Evolutionary conservation across 805 yeast species (phyloP).

Genomic region (Cyberlindnera euphorbiae): DNA sequence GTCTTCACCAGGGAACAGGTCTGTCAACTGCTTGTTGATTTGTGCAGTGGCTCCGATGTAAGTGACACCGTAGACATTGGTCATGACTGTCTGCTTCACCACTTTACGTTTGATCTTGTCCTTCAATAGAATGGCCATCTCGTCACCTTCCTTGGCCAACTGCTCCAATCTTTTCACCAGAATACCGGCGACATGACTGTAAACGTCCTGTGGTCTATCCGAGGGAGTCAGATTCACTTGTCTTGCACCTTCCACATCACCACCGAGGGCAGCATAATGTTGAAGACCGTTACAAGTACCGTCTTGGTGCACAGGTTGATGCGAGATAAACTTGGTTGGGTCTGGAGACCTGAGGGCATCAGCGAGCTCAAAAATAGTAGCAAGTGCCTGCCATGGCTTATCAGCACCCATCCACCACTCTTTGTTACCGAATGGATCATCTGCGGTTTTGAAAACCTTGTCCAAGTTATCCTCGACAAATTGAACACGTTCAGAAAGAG

Average conservation of each 20-base stretch:
- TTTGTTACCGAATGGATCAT: constrained; percentile 51
- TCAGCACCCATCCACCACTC: constrained; percentile 74
- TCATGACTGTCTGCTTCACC: constrained; percentile 97
- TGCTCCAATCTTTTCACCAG: constrained; percentile 51
- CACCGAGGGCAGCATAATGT: constrained; percentile 85
- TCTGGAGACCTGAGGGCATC: constrained; percentile 58
- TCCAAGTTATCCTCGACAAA: constrained; percentile 56
- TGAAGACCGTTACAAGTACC: constrained; percentile 86
- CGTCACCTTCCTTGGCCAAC: constrained; percentile 50
- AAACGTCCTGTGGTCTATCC: constrained; percentile 74
- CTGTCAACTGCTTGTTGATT: constrained; percentile 71
- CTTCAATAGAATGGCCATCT: constrained; percentile 40
- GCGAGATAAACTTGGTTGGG: constrained; percentile 62
- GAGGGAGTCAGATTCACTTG: constrained; percentile 74
- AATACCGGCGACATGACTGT: constrained; percentile 61
- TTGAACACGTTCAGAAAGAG: constrained; percentile 56
- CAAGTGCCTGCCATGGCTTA: constrained; percentile 79
- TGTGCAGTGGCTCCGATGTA: constrained; percentile 90
- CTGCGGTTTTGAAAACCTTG: constrained; percentile 52
- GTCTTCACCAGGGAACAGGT: constrained; percentile 46
- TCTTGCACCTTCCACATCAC: constrained; percentile 76
- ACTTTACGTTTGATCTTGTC: constrained; percentile 77
- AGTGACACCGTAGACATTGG: constrained; percentile 96
- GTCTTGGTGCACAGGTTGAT: constrained; percentile 80
- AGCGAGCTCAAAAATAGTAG: constrained; percentile 61